Evolutionary conservation across 2,329 filamentous ascomycete genomes (phyloP), one percentile per base, ranked within the genome.

Genomic region (Erysiphe pulchra): DNA sequence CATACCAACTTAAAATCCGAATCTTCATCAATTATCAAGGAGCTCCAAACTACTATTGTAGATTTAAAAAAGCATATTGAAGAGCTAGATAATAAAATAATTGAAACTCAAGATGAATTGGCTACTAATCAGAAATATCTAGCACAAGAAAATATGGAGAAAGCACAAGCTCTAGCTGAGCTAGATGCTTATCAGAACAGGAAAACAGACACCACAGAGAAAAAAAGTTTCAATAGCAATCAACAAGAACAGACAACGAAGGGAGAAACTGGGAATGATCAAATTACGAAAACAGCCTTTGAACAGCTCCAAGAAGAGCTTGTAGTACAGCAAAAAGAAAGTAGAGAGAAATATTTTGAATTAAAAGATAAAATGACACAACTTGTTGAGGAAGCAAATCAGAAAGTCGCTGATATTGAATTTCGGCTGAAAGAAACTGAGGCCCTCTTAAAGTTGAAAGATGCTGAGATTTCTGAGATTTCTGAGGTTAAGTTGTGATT

Each of bases 381-480:
- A 51, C 61, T 77, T 45, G 64, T 75, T 1, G 72, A 76, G 55
- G 72, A 76, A 53, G 68, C 69, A 45, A 53, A 54, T 39, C 56
- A 56, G 45, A 57, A 56, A 38, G 50, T 48, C 33, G 46, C 51
- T n/a, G 61, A 63, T 49, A 55, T 61, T 48, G 60, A 63, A 45
- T 60, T 60, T 44, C 54, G 58, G 45, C 46, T 63, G 43, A 71
- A 67, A 60, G 63, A 57, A 46, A 45, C 51, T n/a, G 52, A 57
- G 45, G 55, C 56, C 7, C 50, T 53, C 8, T 54, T 59, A 31
- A 58, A 57, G 45, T 70, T 77, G 45, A 75, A 71, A 62, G 71
- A 77, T 38, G 72, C 73, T 37, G 73, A 77, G 59, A 62, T 77
- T 54, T 69, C 66, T 14, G 73, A 77, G 58, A n/a, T n/a, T n/a